Evolutionary conservation across 352 stramenopile species (phyloP).

Genomic region (Blastocystis sp.): DNA sequence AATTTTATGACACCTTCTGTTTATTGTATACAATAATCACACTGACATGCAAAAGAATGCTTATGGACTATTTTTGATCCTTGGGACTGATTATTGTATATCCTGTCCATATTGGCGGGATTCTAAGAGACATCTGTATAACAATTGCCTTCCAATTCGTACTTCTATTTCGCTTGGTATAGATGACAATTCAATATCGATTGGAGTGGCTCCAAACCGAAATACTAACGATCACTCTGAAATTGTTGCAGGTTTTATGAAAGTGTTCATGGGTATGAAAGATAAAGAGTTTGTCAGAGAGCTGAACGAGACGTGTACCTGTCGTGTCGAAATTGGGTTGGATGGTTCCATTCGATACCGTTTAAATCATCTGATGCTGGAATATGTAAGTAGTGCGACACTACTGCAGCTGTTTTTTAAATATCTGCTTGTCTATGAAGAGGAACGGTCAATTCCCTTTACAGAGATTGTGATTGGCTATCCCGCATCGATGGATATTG

Average conservation of each 20-base stretch:
- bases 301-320: background rate
- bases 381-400: background rate
- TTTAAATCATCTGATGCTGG: background rate
- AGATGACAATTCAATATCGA: background rate
- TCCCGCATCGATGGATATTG: background rate
- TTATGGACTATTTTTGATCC: background rate
- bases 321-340: background rate
- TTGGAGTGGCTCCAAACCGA: background rate
- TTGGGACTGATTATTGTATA: background rate
- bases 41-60: background rate
- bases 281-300: background rate
- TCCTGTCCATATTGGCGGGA: background rate
- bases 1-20: background rate
- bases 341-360: background rate
- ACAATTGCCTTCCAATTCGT: background rate
- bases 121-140: background rate
- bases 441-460: background rate
- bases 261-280: background rate
- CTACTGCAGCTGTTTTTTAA: slow-evolving; percentile 2
- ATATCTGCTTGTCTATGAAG: background rate
- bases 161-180: background rate
- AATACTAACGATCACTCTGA: background rate
- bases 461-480: background rate
- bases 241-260: background rate
- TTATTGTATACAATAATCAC: background rate